Evolutionary conservation across 2,329 filamentous ascomycete species (phyloP).

Genomic region (Phaeosphaeria sp.): DNA sequence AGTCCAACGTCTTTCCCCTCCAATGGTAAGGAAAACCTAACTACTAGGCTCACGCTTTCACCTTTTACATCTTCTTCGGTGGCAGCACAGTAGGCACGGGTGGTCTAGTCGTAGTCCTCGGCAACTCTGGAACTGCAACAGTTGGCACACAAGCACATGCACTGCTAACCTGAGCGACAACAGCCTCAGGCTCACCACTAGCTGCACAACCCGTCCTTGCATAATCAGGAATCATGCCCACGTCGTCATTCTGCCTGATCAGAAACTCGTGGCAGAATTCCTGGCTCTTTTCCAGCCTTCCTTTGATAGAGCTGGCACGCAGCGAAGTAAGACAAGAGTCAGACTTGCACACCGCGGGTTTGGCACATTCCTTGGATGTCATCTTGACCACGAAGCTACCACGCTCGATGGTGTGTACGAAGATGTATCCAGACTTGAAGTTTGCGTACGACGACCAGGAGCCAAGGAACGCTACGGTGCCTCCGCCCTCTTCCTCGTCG

Average conservation of each 20-base stretch:
- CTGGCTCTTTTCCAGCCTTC: conserved; percentile 20
- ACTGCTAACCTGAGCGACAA: conserved; percentile 30
- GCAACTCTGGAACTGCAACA: conserved; percentile 26
- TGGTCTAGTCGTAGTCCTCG: conserved; percentile 28
- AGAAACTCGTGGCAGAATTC: conserved; percentile 27
- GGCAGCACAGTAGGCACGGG: conserved; percentile 35
- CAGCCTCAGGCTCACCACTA: conserved; percentile 7
- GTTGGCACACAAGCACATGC: conserved; percentile 34
- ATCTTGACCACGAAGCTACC: conserved; percentile 43
- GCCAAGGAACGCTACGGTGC: conserved; percentile 48
- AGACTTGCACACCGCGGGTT: conserved; percentile 27
- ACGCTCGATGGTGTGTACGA: conserved; percentile 46
- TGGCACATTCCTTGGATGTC: conserved; percentile 27
- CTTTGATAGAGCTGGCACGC: conserved; percentile 29
- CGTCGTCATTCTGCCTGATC: conserved; percentile 21
- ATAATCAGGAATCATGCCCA: conserved; percentile 21
- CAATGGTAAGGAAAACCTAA: too few species aligned
- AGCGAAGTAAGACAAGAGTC: conserved; percentile 23
- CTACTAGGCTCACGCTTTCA: not conserved
- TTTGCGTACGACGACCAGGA: conserved; percentile 48
- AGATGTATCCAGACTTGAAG: conserved; percentile 43
- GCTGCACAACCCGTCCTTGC: conserved; percentile 22
- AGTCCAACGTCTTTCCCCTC: too few species aligned
- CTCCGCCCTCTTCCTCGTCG: conserved; percentile 42
- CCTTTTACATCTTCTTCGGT: conserved; percentile 11